These are phyloP conservation scores for Botrytis pseudocinerea DNA, from an alignment of 2,329 filamentous ascomycete species.

Conservation along the genomic window DNA sequence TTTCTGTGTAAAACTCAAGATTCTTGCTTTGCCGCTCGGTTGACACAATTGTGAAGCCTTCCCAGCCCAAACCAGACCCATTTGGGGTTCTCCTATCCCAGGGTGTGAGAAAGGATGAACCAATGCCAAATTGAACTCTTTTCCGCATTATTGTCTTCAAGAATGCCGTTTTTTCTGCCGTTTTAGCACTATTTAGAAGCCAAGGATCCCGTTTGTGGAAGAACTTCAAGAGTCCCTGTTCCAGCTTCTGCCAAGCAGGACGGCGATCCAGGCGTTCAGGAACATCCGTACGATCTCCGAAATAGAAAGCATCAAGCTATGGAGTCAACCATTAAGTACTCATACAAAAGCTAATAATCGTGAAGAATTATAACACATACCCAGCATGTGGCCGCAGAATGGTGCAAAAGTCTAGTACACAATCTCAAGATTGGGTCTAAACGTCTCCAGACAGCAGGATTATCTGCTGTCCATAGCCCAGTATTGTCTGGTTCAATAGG, in stretches of 20 bases:
- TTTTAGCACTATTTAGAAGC: background rate
- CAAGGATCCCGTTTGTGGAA: background rate
- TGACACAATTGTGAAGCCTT: background rate
- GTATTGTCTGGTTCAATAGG: conserved; percentile 6
- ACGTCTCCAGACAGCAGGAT: conserved; percentile 12
- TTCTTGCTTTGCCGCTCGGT: background rate
- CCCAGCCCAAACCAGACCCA: background rate
- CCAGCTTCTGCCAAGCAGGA: background rate
- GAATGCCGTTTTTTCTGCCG: background rate
- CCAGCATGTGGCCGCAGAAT: conserved; percentile 5
- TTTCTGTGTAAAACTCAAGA: background rate
- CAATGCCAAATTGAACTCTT: conserved; percentile 1
- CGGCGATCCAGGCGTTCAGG: conserved; percentile 1
- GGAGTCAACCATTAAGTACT: background rate
- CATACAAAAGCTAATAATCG: background rate
- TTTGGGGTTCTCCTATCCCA: conserved; percentile 7
- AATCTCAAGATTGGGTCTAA: conserved; percentile 1
- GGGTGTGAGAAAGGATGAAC: background rate
- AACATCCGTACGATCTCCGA: background rate
- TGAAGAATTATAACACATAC: background rate
- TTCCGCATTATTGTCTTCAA: background rate
- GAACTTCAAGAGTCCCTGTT: conserved; percentile 3
- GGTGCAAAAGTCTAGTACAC: background rate
- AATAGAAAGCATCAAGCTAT: conserved; percentile 9
- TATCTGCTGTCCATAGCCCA: background rate